These are phyloP conservation scores for Cytospora piceae DNA, from an alignment of 2,329 filamentous ascomycete genomes.

Conservation along the genomic window DNA sequence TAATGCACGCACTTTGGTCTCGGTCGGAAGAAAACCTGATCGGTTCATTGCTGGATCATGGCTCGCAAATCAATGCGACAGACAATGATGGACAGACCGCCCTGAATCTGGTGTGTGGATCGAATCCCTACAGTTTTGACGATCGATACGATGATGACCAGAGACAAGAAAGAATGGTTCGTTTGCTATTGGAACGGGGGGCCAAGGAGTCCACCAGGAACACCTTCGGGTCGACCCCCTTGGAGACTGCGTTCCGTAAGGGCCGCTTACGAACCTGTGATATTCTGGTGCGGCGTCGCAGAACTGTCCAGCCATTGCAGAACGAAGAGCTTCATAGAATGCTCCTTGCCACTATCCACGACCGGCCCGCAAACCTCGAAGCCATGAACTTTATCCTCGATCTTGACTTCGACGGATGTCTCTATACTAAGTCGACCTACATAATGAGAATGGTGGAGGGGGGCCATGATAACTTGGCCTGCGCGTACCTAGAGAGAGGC, in stretches of 20 bases:
- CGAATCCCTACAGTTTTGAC: not conserved
- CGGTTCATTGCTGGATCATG: constrained; percentile 13
- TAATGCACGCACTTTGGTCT: too few relatives aligned
- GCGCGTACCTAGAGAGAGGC: constrained; percentile 12
- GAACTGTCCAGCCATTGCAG: not conserved
- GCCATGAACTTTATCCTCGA: constrained; percentile 19
- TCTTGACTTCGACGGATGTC: constrained; percentile 8
- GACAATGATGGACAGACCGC: constrained; percentile 12
- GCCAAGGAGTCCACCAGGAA: constrained; percentile 3
- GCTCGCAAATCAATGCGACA: constrained; percentile 6
- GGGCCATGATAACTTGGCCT: not conserved
- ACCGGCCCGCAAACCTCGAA: not conserved
- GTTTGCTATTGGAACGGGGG: constrained; percentile 18
- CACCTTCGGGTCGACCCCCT: constrained; percentile 4
- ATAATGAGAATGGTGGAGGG: constrained; percentile 17
- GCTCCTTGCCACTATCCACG: not conserved
- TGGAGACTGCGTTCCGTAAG: constrained; percentile 2
- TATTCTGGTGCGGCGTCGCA: constrained; percentile 15
- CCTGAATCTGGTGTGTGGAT: constrained; percentile 11
- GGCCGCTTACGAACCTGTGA: constrained; percentile 13
- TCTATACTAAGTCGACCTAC: constrained; percentile 10
- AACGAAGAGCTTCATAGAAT: constrained; percentile 19
- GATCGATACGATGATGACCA: not conserved
- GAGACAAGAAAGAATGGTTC: constrained; percentile 9
- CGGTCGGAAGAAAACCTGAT: not conserved